Evolutionary conservation across 768 basidiomycete genomes (phyloP), one percentile per base, ranked within the genome.

Genomic region (Lentinula raphanica): DNA sequence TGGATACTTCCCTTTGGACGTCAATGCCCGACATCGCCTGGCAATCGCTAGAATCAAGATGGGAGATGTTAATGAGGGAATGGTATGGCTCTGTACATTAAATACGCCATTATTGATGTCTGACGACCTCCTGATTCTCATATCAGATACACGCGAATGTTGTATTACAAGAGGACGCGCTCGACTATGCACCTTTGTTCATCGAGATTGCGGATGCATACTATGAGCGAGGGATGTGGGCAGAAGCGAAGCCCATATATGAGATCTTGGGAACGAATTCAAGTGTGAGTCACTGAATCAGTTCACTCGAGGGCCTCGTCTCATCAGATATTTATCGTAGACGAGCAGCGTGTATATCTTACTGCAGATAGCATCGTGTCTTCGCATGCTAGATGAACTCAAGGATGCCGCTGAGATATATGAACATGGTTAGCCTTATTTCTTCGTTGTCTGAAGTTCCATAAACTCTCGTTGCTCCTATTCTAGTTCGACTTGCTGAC

Each of bases 151-250:
- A 98, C 69, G 86, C 92, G 1, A 78, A 77, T 28, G 74, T 88
- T 35, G 80, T 98, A 23, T 76, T 91, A 2, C 67, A 79, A 0
- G 81, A 92, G 63, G 92, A 94, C 56, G 78, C 88, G 0, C 66
- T 84, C 3, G 86, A 93, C 62, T 93, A 93, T 62, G 85, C 88
- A 0, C 81, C 86, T 1, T 74, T 94, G 3, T 94, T 92, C 64
- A 78, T 76, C 0, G 92, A 95, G 65, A 86, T 96, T 32, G 94
- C 90, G 0, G 91, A 93, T 62, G 90, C 90, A 0, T 90, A 89
- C 67, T 88, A 87, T 62, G 86, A 92, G 38, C 76, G 81, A 7
- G 84, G 85, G 60, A 73, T 91, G 75, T 93, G 85, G 71, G 82
- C 81, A 0, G 85, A 91, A 51, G 96, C 96, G 0, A 76, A 85